Evolutionary conservation across 2,329 filamentous ascomycete genomes (phyloP), one percentile per base, ranked within the genome.

Genomic region (Fusarium musae): DNA sequence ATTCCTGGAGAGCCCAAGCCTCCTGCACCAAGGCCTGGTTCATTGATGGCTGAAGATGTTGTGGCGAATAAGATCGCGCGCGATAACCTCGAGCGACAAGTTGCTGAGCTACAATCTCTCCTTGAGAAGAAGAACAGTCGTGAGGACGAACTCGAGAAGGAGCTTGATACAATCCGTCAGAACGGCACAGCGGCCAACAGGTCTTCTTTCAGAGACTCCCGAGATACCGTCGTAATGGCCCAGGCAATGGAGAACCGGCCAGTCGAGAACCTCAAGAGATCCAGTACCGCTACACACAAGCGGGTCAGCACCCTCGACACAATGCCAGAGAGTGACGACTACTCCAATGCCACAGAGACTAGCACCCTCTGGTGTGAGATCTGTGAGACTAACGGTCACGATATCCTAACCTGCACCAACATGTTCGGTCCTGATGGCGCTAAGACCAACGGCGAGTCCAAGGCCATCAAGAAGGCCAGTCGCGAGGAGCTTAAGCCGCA

Each of bases 361-460:
- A 93, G 90, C 80, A 89, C 87, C 21, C 87, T 95, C 71, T 97
- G 93, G 93, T 98, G 96, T 83, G 96, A 98, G 83, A 96, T 98
- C 70, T 98, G 96, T 84, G 95, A 98, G 84, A 93, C 93, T 39
- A 88, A 90, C 52, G 95, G 96, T 21, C 96, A 98, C 79, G 96
- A 98, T 78, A 97, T 98, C 69, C 86, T 98, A 63, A 97, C 93
- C 28, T 98, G 96, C 86, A 95, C 93, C 59, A 96, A 94, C 81
- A 96, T 97, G 91, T 96, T 93, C 81, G 91, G 88, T 5, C 80
- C 84, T 12, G 84, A 84, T 32, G 80, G 81, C 39, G 75, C 75
- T 58, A 83, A 83, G 76, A 75, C 75, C 68, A 77, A 79, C 46
- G 77, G 71, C 62, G 79, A 81, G 17, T 72, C 63, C 21, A 76